These are phyloP conservation scores for Euphorbia corollata DNA, from an alignment of 441 rosid genomes.

Conservation along the genomic window DNA sequence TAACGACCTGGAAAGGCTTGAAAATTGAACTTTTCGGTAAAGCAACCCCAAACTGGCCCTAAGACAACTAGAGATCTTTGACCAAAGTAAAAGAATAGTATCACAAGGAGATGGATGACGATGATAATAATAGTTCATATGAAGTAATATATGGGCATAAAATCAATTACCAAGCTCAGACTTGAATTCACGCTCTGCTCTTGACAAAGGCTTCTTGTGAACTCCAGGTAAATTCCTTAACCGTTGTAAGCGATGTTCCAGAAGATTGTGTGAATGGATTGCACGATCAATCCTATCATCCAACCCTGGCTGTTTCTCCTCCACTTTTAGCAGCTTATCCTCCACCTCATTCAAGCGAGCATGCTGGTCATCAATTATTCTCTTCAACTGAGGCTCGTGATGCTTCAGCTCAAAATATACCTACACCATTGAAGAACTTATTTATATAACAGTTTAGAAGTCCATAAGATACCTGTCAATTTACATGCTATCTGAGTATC, in stretches of 20 bases:
- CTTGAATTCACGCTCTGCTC: slow-evolving; percentile 80
- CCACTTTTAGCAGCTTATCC: slow-evolving; percentile 55
- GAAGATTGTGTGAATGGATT: slow-evolving; percentile 37
- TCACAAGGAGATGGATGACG: not conserved
- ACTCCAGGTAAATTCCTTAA: slow-evolving; percentile 69
- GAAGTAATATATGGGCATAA: not conserved
- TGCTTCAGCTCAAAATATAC: slow-evolving; percentile 83
- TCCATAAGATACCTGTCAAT: slow-evolving; percentile 3
- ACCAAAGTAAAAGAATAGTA: not conserved
- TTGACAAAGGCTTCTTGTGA: slow-evolving; percentile 73
- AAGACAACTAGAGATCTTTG: not conserved
- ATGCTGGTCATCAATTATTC: slow-evolving; percentile 67
- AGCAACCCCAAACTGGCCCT: no score
- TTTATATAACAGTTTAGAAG: slow-evolving; percentile 5
- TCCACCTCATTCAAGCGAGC: slow-evolving; percentile 55
- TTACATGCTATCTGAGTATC: not conserved
- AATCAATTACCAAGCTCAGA: slow-evolving; percentile 68
- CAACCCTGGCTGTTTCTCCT: slow-evolving; percentile 55
- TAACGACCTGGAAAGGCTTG: no score
- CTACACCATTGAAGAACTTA: slow-evolving; percentile 29
- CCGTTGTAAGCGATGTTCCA: slow-evolving; percentile 60
- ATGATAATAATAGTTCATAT: not conserved
- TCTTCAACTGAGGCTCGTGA: slow-evolving; percentile 80
- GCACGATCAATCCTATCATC: slow-evolving; percentile 50
- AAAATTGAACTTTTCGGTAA: no score